A percentile compares a stretch with the other conserved stretches of the same genome.
Evolutionary conservation across 2,329 filamentous ascomycete species (phyloP).

Genomic region (Escovopsis sp.): DNA sequence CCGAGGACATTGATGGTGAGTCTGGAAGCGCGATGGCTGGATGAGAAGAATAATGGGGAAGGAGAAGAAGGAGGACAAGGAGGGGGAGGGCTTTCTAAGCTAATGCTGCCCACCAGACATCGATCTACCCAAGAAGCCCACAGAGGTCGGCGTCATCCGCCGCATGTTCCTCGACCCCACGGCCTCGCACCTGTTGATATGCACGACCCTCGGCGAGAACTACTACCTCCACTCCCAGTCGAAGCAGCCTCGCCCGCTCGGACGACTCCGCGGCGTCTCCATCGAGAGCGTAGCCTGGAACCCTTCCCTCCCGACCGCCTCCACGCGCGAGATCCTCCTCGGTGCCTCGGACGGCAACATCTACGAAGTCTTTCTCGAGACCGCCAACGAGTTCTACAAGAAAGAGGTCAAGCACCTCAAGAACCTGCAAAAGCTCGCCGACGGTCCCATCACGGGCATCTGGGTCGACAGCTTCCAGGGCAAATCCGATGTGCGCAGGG

Average conservation of each 20-base stretch:
- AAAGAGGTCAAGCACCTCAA: conserved; percentile 90
- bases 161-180: conserved; percentile 97
- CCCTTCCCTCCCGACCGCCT: conserved; percentile 78
- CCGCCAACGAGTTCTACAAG: conserved; percentile 84
- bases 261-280: conserved; percentile 67
- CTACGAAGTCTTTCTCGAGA: conserved; percentile 91
- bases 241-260: conserved; percentile 67
- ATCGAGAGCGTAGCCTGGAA: conserved; percentile 94
- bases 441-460: conserved; percentile 71
- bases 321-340: conserved; percentile 83
- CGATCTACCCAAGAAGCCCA: conserved; percentile 83
- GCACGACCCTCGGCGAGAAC: conserved; percentile 84
- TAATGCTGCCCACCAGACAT: conserved; percentile 50
- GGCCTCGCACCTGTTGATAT: conserved; percentile 83
- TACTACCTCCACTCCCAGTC: conserved; percentile 97
- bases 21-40: neutral
- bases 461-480: conserved; percentile 63
- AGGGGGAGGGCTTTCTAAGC: neutral
- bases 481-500: conserved; percentile 55
- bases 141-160: conserved; percentile 81
- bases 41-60: too few species aligned
- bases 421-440: conserved; percentile 63
- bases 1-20: conserved; percentile 84
- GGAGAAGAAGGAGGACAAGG: neutral
- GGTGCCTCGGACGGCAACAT: conserved; percentile 88